A percentile compares a stretch with the other conserved stretches of the same genome.
Evolutionary conservation across 345 rosid species (phyloP).

Genomic region (Noccaea bulbosa): DNA sequence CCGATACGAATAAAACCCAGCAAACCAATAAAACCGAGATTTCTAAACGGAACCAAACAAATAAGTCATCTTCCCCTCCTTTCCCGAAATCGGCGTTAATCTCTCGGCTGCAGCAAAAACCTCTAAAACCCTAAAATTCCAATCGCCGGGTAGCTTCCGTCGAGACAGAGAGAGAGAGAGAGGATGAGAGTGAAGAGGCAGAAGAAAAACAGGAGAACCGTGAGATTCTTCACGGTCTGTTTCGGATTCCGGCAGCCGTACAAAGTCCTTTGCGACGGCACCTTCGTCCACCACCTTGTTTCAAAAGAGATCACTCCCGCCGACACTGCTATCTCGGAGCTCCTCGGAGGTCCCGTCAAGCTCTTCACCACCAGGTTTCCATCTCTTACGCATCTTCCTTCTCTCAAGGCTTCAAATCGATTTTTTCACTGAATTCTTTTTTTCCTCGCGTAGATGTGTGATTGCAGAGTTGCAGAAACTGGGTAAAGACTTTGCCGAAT

Average conservation of each 20-base stretch:
- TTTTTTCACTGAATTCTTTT: background rate
- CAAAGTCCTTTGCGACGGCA: slow-evolving; percentile 86
- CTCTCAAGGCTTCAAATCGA: background rate
- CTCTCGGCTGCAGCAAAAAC: background rate
- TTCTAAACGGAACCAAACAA: slow-evolving; percentile 6
- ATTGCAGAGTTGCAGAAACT: slow-evolving; percentile 75
- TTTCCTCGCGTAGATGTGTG: slow-evolving; percentile 56
- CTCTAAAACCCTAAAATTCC: slow-evolving; percentile 24
- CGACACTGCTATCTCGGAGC: slow-evolving; percentile 63
- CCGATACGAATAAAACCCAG: background rate
- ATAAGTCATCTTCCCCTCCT: background rate
- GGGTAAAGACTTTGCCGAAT: slow-evolving; percentile 58
- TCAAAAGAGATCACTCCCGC: slow-evolving; percentile 60
- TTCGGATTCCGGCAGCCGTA: slow-evolving; percentile 78
- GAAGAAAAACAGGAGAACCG: slow-evolving; percentile 73
- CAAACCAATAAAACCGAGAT: background rate
- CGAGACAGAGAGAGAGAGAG: background rate
- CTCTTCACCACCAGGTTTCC: slow-evolving; percentile 82
- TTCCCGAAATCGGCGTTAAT: background rate
- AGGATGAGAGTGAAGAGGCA: slow-evolving; percentile 84
- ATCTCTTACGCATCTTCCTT: background rate
- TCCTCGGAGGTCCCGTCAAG: slow-evolving; percentile 75
- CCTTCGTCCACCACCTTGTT: slow-evolving; percentile 76
- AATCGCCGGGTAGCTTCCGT: slow-evolving; percentile 1
- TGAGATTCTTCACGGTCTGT: slow-evolving; percentile 74